These are phyloP conservation scores for Phanerodontia chrysosporium DNA, from an alignment of 768 basidiomycete genomes.

Conservation along the genomic window DNA sequence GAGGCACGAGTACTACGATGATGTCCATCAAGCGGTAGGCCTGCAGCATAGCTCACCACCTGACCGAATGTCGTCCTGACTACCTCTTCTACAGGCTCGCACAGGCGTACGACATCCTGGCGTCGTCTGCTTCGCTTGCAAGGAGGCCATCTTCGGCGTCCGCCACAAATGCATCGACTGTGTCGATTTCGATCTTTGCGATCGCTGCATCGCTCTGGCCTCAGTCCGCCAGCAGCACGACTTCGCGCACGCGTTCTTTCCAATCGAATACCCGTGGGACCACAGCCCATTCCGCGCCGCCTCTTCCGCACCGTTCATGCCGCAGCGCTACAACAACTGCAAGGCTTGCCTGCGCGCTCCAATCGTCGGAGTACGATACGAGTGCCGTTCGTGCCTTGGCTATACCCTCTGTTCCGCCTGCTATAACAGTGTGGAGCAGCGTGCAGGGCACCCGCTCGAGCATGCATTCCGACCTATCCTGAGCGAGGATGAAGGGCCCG, in stretches of 20 bases:
- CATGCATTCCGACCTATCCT: slow-evolving; percentile 10
- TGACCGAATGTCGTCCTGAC: no score
- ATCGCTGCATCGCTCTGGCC: slow-evolving; percentile 44
- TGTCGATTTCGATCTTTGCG: slow-evolving; percentile 73
- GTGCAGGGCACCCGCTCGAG: not conserved
- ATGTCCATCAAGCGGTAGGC: no score
- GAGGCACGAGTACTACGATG: no score
- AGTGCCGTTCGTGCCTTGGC: slow-evolving; percentile 77
- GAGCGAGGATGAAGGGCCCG: not conserved
- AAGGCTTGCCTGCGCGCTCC: slow-evolving; percentile 55
- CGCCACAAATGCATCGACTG: slow-evolving; percentile 83
- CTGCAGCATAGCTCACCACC: no score
- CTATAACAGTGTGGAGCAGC: slow-evolving; percentile 28
- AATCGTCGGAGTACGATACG: slow-evolving; percentile 63
- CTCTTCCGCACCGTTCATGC: not conserved
- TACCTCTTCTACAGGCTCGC: no score
- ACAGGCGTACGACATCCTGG: not conserved
- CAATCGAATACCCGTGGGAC: slow-evolving; percentile 2
- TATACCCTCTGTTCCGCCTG: slow-evolving; percentile 70
- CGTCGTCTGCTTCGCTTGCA: slow-evolving; percentile 66
- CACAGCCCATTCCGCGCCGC: not conserved
- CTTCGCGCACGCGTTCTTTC: slow-evolving; percentile 1
- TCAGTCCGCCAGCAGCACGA: not conserved
- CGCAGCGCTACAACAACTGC: slow-evolving; percentile 34
- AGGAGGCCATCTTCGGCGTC: slow-evolving; percentile 52